Evolutionary conservation across 768 basidiomycete genomes (phyloP).

Genomic region (Lepiota brunneoincarnata): DNA sequence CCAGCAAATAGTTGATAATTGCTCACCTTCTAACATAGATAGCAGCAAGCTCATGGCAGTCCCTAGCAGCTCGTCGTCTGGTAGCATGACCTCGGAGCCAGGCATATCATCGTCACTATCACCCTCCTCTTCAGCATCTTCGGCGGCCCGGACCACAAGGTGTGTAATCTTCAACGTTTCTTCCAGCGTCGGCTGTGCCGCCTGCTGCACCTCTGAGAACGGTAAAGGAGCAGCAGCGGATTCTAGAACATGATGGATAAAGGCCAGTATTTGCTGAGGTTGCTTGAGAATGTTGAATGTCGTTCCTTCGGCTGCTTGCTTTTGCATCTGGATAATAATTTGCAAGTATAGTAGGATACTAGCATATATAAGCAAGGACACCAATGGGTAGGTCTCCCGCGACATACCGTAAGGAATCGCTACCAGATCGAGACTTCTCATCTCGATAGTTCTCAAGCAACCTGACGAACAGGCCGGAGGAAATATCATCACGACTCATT

Average conservation of each 20-base stretch:
- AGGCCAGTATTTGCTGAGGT: slow-evolving; percentile 74
- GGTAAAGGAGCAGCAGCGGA: slow-evolving; percentile 24
- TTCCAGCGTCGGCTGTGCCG: slow-evolving; percentile 3
- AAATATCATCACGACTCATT: slow-evolving; percentile 66
- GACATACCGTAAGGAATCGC: slow-evolving; percentile 52
- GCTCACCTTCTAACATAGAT: slow-evolving; percentile 80
- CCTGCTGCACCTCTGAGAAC: slow-evolving; percentile 23
- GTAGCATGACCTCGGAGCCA: slow-evolving; percentile 33
- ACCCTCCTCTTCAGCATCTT: slow-evolving; percentile 40
- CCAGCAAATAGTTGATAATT: not conserved
- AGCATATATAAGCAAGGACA: not conserved
- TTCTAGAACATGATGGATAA: slow-evolving; percentile 77
- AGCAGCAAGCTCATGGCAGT: slow-evolving; percentile 82
- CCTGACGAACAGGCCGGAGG: slow-evolving; percentile 70
- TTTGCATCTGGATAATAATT: slow-evolving; percentile 79
- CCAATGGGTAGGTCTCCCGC: not conserved
- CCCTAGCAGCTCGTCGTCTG: slow-evolving; percentile 64
- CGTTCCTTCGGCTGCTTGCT: slow-evolving; percentile 54
- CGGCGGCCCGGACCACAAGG: slow-evolving; percentile 35
- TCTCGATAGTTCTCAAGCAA: slow-evolving; percentile 69
- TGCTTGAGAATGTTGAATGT: slow-evolving; percentile 57
- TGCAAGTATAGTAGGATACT: slow-evolving; percentile 77
- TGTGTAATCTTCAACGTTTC: slow-evolving; percentile 23
- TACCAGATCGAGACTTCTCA: slow-evolving; percentile 32
- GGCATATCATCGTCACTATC: slow-evolving; percentile 60